Evolutionary conservation across 2,329 filamentous ascomycete species (phyloP).

Genomic region (Colletotrichum gloeosporioides): DNA sequence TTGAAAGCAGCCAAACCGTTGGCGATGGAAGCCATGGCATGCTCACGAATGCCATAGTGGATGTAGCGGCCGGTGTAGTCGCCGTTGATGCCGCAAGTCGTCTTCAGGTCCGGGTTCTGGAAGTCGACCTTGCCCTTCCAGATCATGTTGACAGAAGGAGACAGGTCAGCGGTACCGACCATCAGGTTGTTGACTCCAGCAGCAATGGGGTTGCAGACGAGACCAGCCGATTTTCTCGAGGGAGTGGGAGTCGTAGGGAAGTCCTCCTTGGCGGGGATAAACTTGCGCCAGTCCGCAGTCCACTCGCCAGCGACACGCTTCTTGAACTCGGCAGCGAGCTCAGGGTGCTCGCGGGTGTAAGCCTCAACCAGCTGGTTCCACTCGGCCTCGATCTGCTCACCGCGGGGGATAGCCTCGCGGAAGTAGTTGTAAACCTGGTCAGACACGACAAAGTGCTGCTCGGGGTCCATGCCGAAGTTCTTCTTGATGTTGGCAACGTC

Average conservation of each 20-base stretch:
- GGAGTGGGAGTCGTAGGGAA: constrained; percentile 53
- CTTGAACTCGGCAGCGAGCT: constrained; percentile 54
- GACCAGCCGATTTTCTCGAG: constrained; percentile 53
- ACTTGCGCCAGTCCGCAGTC: constrained; percentile 50
- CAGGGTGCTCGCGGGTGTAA: constrained; percentile 51
- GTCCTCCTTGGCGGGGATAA: constrained; percentile 48
- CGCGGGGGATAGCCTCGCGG: constrained; percentile 45
- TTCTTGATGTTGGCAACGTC: constrained; percentile 50
- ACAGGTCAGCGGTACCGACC: constrained; percentile 59
- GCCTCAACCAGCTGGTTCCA: constrained; percentile 49
- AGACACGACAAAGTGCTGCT: constrained; percentile 39
- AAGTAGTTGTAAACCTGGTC: constrained; percentile 59
- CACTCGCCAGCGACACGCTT: constrained; percentile 53
- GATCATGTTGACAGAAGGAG: constrained; percentile 60
- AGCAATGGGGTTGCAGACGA: constrained; percentile 57
- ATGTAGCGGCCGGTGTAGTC: constrained; percentile 61
- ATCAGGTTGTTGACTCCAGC: constrained; percentile 51
- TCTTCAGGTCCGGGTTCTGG: constrained; percentile 45
- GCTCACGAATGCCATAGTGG: constrained; percentile 66
- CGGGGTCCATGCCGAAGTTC: constrained; percentile 36
- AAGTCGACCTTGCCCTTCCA: constrained; percentile 59
- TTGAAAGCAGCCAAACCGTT: constrained; percentile 65
- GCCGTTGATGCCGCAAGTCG: constrained; percentile 57
- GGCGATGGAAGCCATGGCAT: constrained; percentile 64
- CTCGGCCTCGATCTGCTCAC: constrained; percentile 48